A percentile compares a stretch with the other conserved stretches of the same genome.
Evolutionary conservation across 108 stramenopile genomes (phyloP).

Genomic region (Conticribra guillardii): DNA sequence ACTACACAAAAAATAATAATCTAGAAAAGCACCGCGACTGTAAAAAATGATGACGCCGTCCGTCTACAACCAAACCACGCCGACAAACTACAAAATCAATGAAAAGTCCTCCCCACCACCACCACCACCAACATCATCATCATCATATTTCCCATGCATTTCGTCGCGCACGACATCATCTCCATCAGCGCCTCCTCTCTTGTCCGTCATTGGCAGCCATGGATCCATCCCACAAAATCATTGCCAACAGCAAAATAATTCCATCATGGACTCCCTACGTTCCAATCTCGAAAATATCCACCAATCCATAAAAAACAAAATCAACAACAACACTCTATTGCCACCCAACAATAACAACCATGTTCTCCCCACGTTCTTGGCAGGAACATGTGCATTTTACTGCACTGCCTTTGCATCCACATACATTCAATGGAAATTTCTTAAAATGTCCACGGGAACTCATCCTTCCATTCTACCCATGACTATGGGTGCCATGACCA

Average conservation of each 20-base stretch:
- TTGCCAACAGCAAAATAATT: neutral
- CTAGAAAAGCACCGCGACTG: no score
- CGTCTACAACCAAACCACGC: no score
- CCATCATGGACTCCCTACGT: neutral
- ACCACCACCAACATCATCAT: no score
- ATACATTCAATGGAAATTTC: constrained; percentile 48
- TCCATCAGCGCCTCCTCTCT: neutral
- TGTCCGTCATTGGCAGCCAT: neutral
- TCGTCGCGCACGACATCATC: neutral
- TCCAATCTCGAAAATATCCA: neutral
- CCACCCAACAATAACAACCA: neutral
- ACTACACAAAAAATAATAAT: no score
- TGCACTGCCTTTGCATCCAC: neutral
- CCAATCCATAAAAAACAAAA: constrained; percentile 1
- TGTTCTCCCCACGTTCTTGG: neutral
- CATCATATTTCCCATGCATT: no score
- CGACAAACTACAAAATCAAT: no score
- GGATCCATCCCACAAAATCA: neutral
- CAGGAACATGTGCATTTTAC: constrained; percentile 12
- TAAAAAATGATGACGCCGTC: no score
- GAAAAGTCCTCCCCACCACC: no score
- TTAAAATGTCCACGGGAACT: constrained; percentile 79
- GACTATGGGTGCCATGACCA: constrained; percentile 58
- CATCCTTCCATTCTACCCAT: constrained; percentile 52
- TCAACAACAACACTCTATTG: neutral